Evolutionary conservation across 106 monocot species (phyloP).

Genomic region (Agapanthus africanus): DNA sequence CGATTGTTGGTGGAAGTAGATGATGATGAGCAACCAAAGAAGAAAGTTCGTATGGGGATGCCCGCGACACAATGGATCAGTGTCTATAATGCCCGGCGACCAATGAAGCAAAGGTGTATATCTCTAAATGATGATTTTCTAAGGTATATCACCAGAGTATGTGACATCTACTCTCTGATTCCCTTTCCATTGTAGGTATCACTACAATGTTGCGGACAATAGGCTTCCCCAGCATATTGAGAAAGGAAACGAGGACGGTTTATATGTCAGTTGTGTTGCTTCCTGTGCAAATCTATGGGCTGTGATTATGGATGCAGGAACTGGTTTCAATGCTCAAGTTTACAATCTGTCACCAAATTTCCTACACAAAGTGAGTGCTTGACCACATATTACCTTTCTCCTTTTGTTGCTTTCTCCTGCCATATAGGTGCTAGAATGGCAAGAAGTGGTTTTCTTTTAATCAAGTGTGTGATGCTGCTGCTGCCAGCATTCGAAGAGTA

Average conservation of each 20-base stretch:
- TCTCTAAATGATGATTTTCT: background rate
- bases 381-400: background rate
- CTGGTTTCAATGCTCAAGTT: slow-evolving; percentile 83
- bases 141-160: background rate
- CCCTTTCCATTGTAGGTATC: slow-evolving; percentile 56
- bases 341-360: slow-evolving; percentile 78
- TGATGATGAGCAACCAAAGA: slow-evolving; percentile 83
- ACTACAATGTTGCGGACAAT: slow-evolving; percentile 85
- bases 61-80: slow-evolving; percentile 96
- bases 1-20: slow-evolving; percentile 59
- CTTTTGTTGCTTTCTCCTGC: background rate
- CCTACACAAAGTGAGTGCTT: slow-evolving; percentile 67
- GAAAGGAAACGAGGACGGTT: slow-evolving; percentile 86
- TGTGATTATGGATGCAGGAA: slow-evolving; percentile 97
- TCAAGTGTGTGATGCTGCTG: background rate
- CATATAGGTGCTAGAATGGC: background rate
- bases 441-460: background rate
- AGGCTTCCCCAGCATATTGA: slow-evolving; percentile 87
- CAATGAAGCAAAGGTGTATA: slow-evolving; percentile 89
- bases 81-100: slow-evolving; percentile 78
- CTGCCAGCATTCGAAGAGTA: background rate
- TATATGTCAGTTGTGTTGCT: slow-evolving; percentile 82
- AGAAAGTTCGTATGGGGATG: slow-evolving; percentile 76
- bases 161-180: background rate
- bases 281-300: slow-evolving; percentile 88